Evolutionary conservation across 257 asterid genomes (phyloP).

Genomic region (Fraxinus americana): DNA sequence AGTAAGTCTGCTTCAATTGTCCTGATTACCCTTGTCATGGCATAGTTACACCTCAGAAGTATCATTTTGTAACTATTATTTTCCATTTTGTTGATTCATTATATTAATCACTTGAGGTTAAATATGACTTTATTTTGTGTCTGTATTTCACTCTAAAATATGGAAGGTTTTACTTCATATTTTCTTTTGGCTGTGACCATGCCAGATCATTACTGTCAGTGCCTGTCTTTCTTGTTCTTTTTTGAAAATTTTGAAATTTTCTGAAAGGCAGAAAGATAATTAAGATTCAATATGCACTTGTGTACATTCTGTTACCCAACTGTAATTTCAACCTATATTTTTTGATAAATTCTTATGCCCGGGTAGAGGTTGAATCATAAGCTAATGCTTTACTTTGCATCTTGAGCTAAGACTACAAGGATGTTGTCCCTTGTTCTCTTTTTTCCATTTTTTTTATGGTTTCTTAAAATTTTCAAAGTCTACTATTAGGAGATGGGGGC

Average conservation of each 20-base stretch:
- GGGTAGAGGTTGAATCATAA: background rate
- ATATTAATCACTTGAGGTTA: background rate
- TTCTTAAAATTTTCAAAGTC: background rate
- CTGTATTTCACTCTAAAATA: background rate
- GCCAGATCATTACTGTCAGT: background rate
- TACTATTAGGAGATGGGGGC: background rate
- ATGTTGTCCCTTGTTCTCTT: background rate
- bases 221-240: background rate
- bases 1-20: slow-evolving; percentile 51
- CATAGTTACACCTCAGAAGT: background rate
- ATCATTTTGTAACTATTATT: background rate
- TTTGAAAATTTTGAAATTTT: background rate
- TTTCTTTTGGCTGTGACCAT: background rate
- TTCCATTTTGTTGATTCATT: background rate
- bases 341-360: background rate
- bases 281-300: background rate
- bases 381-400: background rate
- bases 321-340: background rate
- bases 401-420: background rate
- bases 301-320: background rate
- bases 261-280: too few relatives aligned
- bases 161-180: background rate
- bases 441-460: background rate
- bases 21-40: slow-evolving; percentile 21
- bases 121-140: background rate